phyloP scores from a whole-genome alignment of 208 protist genomes.

The Angomonas deanei region DNA sequence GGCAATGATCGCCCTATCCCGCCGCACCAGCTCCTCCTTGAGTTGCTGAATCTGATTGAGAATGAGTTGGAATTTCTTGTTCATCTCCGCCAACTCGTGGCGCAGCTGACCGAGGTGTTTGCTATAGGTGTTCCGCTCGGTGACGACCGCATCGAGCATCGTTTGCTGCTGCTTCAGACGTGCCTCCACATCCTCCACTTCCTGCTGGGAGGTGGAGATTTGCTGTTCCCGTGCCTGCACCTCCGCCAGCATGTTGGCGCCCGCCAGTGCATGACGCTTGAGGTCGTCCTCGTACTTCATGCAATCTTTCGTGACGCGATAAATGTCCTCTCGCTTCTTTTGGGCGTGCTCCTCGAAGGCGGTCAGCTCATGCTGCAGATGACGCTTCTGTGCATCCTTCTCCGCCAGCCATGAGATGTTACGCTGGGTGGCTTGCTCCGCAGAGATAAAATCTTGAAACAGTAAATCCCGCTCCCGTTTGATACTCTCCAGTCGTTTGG shows the following conservation, averaged over 20 bases:
- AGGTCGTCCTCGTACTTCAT: slow-evolving; percentile 73
- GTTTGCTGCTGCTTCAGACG: slow-evolving; percentile 65
- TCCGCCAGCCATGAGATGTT: slow-evolving; percentile 79
- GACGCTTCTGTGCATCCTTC: slow-evolving; percentile 70
- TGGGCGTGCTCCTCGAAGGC: slow-evolving; percentile 85
- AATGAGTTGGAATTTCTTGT: slow-evolving; percentile 93
- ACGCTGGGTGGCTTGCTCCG: slow-evolving; percentile 43
- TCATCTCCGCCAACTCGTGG: slow-evolving; percentile 92
- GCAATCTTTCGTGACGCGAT: slow-evolving; percentile 85
- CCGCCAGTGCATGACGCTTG: slow-evolving; percentile 50
- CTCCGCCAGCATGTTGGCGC: slow-evolving; percentile 83
- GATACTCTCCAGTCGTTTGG: slow-evolving; percentile 27
- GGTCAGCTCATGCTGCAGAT: slow-evolving; percentile 86
- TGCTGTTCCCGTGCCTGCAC: slow-evolving; percentile 77
- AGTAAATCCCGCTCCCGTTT: slow-evolving; percentile 67
- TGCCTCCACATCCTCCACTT: slow-evolving; percentile 57
- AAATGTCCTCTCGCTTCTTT: slow-evolving; percentile 78
- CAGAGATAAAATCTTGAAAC: slow-evolving; percentile 68
- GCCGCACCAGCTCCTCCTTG: slow-evolving; percentile 91
- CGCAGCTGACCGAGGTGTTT: slow-evolving; percentile 94
- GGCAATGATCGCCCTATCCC: slow-evolving; percentile 38
- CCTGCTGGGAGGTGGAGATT: slow-evolving; percentile 80
- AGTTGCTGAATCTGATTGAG: slow-evolving; percentile 90
- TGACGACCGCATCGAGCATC: slow-evolving; percentile 89
- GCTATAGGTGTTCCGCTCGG: slow-evolving; percentile 95